Percentiles rank a stretch among this genome's conserved stretches.
These are phyloP conservation scores for Ganoderma meredithae DNA, from an alignment of 1,284 basidiomycete genomes.

Conservation along the genomic window DNA sequence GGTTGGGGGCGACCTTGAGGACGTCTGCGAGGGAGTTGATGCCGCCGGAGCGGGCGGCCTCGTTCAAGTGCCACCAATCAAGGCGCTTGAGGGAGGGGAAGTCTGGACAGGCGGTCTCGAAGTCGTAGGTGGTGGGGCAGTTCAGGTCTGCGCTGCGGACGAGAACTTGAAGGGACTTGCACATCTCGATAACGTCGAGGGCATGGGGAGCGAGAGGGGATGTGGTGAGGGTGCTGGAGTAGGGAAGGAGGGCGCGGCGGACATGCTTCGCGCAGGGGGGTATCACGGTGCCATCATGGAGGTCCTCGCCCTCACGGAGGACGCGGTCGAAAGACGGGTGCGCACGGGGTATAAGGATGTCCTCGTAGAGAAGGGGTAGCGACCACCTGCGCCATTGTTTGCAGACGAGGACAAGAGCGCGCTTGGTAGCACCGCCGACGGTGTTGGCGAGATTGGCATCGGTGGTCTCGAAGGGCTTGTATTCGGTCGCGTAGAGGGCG, in stretches of 20 bases:
- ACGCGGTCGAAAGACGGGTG: slow-evolving; percentile 40
- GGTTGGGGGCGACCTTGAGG: slow-evolving; percentile 57
- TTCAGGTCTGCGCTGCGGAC: slow-evolving; percentile 46
- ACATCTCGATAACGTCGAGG: slow-evolving; percentile 54
- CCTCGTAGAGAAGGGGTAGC: slow-evolving; percentile 57
- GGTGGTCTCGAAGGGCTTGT: slow-evolving; percentile 38
- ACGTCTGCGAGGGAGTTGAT: slow-evolving; percentile 67
- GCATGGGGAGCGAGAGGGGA: slow-evolving; percentile 39
- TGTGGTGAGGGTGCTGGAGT: slow-evolving; percentile 55
- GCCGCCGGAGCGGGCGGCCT: slow-evolving; percentile 68
- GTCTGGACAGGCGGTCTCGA: slow-evolving; percentile 53
- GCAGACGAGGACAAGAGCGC: slow-evolving; percentile 60
- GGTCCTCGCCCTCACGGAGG: slow-evolving; percentile 35
- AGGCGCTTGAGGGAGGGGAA: slow-evolving; percentile 64
- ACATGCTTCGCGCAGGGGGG: slow-evolving; percentile 50
- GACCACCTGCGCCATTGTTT: slow-evolving; percentile 59
- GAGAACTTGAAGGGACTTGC: slow-evolving; percentile 61
- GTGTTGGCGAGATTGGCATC: slow-evolving; percentile 9
- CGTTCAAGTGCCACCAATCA: slow-evolving; percentile 71
- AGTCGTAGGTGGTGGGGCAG: slow-evolving; percentile 57
- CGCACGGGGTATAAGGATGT: slow-evolving; percentile 52
- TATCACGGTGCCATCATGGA: slow-evolving; percentile 27
- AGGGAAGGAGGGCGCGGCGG: slow-evolving; percentile 65
- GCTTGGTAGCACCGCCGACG: slow-evolving; percentile 41
- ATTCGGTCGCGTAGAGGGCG: slow-evolving; percentile 33